Percentiles rank a stretch among this genome's conserved stretches.
Conservation (phyloP, 441 rosid species). For the Gossypium gossypioides region DNA sequence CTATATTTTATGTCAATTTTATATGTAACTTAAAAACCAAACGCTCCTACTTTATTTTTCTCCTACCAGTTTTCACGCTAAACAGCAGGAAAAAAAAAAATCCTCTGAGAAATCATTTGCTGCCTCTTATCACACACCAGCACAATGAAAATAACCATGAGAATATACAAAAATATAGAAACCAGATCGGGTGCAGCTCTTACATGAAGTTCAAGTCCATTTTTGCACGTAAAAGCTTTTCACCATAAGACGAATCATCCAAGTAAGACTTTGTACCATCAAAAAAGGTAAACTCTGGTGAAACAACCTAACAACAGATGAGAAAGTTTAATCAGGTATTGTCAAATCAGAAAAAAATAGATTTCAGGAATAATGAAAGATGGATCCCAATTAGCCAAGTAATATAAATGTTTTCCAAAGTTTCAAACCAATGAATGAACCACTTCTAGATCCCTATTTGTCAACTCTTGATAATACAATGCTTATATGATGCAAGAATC, state of each 20-base stretch:
- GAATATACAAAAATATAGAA: neutral
- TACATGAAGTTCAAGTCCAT: conserved; percentile 97
- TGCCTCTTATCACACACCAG: neutral
- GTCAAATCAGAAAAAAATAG: neutral
- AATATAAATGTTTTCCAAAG: neutral
- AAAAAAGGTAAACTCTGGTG: conserved; percentile 94
- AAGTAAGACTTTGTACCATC: conserved; percentile 88
- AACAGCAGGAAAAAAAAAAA: neutral
- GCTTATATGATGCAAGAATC: neutral
- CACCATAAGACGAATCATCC: conserved; percentile 70
- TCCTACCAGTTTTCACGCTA: neutral
- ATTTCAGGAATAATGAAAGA: conserved; percentile 12
- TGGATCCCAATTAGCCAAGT: conserved; percentile 4
- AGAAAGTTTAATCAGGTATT: conserved; percentile 5
- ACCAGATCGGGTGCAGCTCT: conserved; percentile 21
- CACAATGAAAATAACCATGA: neutral
- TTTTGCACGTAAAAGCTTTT: conserved; percentile 92
- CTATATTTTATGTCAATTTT: neutral
- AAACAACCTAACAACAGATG: conserved; percentile 55
- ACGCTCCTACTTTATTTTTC: neutral
- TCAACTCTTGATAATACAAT: neutral
- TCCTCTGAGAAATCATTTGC: neutral
- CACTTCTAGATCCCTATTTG: neutral
- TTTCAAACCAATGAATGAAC: neutral
- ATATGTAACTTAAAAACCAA: neutral